Conservation (phyloP, 164 flowering plant genomes). For the Magnolia sinica region DNA sequence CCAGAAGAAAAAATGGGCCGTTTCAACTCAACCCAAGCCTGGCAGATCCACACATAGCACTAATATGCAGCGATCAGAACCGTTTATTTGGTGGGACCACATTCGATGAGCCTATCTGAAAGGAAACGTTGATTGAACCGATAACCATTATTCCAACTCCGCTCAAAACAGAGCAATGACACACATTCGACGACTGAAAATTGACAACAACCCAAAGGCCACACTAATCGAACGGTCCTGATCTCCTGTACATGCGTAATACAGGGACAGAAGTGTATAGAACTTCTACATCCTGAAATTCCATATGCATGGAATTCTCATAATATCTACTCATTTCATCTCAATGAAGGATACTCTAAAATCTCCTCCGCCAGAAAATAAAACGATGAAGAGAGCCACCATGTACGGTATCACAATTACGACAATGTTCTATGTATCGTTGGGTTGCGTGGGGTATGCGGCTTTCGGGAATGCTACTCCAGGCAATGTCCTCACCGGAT, state of each 20-base stretch:
- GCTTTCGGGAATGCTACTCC: constrained; percentile 18
- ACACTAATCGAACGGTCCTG: too few relatives aligned
- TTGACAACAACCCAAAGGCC: too few relatives aligned
- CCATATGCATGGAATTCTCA: background rate
- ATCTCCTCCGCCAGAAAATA: constrained; percentile 39
- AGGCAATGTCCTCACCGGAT: constrained; percentile 21
- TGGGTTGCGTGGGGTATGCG: constrained; percentile 19
- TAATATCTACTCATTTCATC: background rate
- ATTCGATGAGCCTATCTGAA: too few relatives aligned
- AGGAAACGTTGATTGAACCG: too few relatives aligned
- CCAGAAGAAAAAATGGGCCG: too few relatives aligned
- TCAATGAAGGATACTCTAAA: constrained; percentile 34
- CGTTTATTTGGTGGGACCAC: too few relatives aligned
- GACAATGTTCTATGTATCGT: constrained; percentile 11
- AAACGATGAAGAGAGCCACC: constrained; percentile 35
- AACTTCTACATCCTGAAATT: background rate
- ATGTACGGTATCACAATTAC: constrained; percentile 25
- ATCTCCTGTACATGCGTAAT: too few relatives aligned
- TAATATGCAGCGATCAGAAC: too few relatives aligned
- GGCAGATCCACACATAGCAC: too few relatives aligned
- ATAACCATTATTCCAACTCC: background rate
- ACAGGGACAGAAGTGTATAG: background rate
- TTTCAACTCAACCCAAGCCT: too few relatives aligned
- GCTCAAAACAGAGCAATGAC: background rate
- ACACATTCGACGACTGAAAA: background rate